These are phyloP conservation scores for Xylaria sp. DNA, from an alignment of 2,329 filamentous ascomycete species.

Conservation along the genomic window DNA sequence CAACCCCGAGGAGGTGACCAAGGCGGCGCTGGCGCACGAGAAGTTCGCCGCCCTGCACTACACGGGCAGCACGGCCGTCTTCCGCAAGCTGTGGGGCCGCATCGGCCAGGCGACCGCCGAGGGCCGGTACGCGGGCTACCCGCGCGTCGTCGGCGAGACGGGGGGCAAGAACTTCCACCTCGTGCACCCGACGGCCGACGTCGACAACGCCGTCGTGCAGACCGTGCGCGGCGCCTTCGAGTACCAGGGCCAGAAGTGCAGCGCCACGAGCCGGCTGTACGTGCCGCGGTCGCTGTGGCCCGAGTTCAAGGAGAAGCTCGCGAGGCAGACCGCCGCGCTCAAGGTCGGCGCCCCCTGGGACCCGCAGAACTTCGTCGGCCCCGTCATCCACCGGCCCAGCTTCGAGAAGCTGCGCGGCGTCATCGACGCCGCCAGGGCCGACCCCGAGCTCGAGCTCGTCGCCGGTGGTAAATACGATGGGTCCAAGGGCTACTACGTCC, in stretches of 20 bases:
- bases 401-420: slow-evolving; percentile 79
- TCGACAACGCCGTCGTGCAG: slow-evolving; percentile 78
- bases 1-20: slow-evolving; percentile 81
- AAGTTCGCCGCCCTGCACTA: slow-evolving; percentile 93
- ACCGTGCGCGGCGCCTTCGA: slow-evolving; percentile 88
- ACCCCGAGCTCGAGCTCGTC: slow-evolving; percentile 71
- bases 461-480: slow-evolving; percentile 77
- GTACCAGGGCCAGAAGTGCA: slow-evolving; percentile 91
- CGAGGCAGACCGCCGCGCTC: slow-evolving; percentile 69
- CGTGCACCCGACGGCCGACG: slow-evolving; percentile 74
- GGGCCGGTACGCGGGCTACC: slow-evolving; percentile 82
- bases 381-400: slow-evolving; percentile 79
- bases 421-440: slow-evolving; percentile 79
- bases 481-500: slow-evolving; percentile 79
- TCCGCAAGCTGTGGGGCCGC: slow-evolving; percentile 84
- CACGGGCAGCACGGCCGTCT: slow-evolving; percentile 89
- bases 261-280: slow-evolving; percentile 79
- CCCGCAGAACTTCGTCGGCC: slow-evolving; percentile 80
- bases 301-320: slow-evolving; percentile 68
- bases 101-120: slow-evolving; percentile 82
- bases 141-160: slow-evolving; percentile 86
- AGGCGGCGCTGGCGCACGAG: slow-evolving; percentile 72
- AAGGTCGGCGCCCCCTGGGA: slow-evolving; percentile 70
- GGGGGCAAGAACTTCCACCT: slow-evolving; percentile 95
- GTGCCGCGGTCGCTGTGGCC: slow-evolving; percentile 76